Evolutionary conservation across 2,329 filamentous ascomycete species (phyloP), one percentile per base, ranked within the genome.

Genomic region (Leptographium lundbergii): DNA sequence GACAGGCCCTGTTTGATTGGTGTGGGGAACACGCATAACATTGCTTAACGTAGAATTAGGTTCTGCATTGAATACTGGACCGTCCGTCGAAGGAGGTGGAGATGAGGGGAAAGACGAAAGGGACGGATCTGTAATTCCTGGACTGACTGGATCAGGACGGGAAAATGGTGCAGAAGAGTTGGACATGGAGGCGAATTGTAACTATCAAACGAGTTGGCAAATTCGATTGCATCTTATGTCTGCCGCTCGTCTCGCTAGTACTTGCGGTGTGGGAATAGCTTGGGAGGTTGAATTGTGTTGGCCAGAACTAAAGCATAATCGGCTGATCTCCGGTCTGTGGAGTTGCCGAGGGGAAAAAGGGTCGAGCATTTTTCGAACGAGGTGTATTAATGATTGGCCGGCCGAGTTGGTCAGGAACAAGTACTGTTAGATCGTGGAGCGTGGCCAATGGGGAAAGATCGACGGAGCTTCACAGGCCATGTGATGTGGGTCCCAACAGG

Each of bases 1-100:
- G 17, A 79, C 73, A 14, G 61, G 50, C 0, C 67, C 68, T 0
- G 55, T 11, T 19, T 54, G 53, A n/a, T 32, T 25, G 14, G 11
- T 59, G 17, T n/a, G 24, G 24, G 17, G 22, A 29, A 36, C 55
- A 6, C 25, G 47, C 48, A 42, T 24, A 13, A 22, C 13, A 56
- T 39, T 24, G n/a, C 32, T 25, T n/a, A 10, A 6, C 2, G 10
- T 10, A 1, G 22, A 24, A 0, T 17, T 22, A 27, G 22, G 9
- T 19, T 11, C 5, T 32, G 24, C 32, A 22, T 9, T 24, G 10
- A 25, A n/a, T 47, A 10, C 45, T 13, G 10, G 22, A 25, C 11
- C 11, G 24, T 51, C 48, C 10, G 11, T 27, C 39, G n/a, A 45
- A n/a, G 39, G 19, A 34, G 32, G 32, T 34, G 32, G 32, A 34